Evolutionary conservation across 2,329 filamentous ascomycete species (phyloP), one percentile per base, ranked within the genome.

Genomic region (Monosporascus ibericus): DNA sequence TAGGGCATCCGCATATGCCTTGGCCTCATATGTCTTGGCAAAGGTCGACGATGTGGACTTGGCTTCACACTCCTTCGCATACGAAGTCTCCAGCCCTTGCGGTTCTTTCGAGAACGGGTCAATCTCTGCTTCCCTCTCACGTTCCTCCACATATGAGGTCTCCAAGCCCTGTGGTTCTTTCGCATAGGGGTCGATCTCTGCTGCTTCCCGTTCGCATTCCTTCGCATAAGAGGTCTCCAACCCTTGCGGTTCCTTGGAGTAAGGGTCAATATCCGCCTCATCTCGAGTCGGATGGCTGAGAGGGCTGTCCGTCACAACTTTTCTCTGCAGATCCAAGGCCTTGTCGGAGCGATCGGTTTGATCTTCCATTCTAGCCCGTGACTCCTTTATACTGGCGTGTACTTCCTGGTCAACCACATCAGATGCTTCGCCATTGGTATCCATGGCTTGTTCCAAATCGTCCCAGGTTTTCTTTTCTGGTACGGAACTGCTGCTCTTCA

Each of bases 71-170:
- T 80, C 78, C 53, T 75, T 68, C 3, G 63, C 61, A 57, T 75
- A 79, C 39, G 72, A 74, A 6, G 70, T 74, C 57, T 81, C 73
- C 36, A 79, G 63, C 4, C 76, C 76, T 57, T 78, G 72, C 0
- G 76, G 72, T 34, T 70, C 64, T 34, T 68, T 73, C 15, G 75
- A 76, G 61, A 74, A 76, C 1, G 62, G 59, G 48, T 78, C 73
- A 47, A 57, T 54, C 50, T 67, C 60, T 36, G 55, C 51, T 47
- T 58, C 50, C 36, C 30, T 34, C 9, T 34, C 30, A 34, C 30
- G 30, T 56, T 80, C 78, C 53, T 75, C 68, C 5, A 63, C 61
- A 57, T 75, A 79, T 39, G 72, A 74, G 6, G 70, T 74, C 57
- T 81, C 73, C 36, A 79, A 63, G 4, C 76, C 76, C 57, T 78